Conservation (phyloP, 2,329 filamentous ascomycete species). For the Aspergillus cejpii region DNA sequence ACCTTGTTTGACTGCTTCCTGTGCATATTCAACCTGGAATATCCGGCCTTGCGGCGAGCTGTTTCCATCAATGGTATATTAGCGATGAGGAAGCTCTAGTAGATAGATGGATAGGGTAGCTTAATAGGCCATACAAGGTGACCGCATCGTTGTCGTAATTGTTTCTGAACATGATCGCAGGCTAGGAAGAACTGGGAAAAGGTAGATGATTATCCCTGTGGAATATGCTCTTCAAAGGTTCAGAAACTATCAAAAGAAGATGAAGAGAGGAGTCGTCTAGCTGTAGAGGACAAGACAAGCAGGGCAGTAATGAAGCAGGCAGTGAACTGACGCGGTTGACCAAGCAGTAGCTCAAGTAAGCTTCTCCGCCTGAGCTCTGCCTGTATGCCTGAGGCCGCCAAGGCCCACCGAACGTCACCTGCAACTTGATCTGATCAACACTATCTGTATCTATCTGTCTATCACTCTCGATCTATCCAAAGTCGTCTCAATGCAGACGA, state of each 20-base stretch:
- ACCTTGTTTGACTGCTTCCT: slow-evolving; percentile 97
- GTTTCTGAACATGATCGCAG: slow-evolving; percentile 80
- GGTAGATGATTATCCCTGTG: not conserved
- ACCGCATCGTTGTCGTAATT: slow-evolving; percentile 99
- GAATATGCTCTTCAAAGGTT: not conserved
- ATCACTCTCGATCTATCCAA: not conserved
- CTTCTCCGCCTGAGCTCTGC: slow-evolving; percentile 8
- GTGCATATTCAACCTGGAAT: slow-evolving; percentile 99
- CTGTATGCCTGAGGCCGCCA: slow-evolving; percentile 17
- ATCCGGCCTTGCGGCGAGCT: slow-evolving; percentile 98
- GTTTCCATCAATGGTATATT: slow-evolving; percentile 9
- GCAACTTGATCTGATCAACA: slow-evolving; percentile 2
- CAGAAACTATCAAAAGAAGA: slow-evolving; percentile 12
- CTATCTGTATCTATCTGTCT: not conserved
- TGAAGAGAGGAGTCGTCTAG: slow-evolving; percentile 4
- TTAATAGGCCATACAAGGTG: slow-evolving; percentile 66
- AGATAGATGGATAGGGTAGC: slow-evolving; percentile 32
- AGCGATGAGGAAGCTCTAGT: slow-evolving; percentile 4
- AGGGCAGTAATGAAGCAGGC: slow-evolving; percentile 17
- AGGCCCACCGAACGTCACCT: slow-evolving; percentile 24
- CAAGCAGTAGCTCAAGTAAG: slow-evolving; percentile 5
- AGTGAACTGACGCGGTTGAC: slow-evolving; percentile 33
- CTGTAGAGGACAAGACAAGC: not conserved
- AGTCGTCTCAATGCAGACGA: slow-evolving; percentile 9
- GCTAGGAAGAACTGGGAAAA: slow-evolving; percentile 7